phyloP scores from a whole-genome alignment of 192 early-diverging fungal species.

The Coemansia nantahalensis region DNA sequence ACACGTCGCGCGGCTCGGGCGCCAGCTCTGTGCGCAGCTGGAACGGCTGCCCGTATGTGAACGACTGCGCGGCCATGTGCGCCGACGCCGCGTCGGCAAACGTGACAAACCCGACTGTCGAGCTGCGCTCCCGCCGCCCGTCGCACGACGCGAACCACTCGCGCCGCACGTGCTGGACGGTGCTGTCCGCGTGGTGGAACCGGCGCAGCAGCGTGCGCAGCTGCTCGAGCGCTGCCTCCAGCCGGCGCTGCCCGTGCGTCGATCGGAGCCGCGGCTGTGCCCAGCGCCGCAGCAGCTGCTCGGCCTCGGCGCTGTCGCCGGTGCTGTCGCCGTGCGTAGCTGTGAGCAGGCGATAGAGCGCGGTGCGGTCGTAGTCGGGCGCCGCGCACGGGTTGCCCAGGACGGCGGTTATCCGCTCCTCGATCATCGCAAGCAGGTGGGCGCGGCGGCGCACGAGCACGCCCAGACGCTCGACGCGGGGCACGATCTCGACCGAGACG shows the following conservation, averaged over 20 bases:
- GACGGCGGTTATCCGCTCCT: slow-evolving; percentile 53
- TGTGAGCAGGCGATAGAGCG: slow-evolving; percentile 14
- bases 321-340: background rate
- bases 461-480: slow-evolving; percentile 54
- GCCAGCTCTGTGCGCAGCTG: slow-evolving; percentile 45
- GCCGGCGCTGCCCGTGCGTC: slow-evolving; percentile 11
- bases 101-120: slow-evolving; percentile 46
- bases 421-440: slow-evolving; percentile 55
- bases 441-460: slow-evolving; percentile 58
- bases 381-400: slow-evolving; percentile 71
- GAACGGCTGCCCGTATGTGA: slow-evolving; percentile 44
- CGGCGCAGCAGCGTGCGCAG: slow-evolving; percentile 55
- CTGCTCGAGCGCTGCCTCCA: slow-evolving; percentile 34
- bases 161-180: slow-evolving; percentile 40
- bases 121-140: slow-evolving; percentile 33
- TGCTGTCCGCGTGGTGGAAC: slow-evolving; percentile 62
- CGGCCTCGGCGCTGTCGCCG: background rate
- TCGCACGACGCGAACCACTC: slow-evolving; percentile 44
- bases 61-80: slow-evolving; percentile 47
- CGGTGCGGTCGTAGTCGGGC: slow-evolving; percentile 61
- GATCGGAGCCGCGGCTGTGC: slow-evolving; percentile 18
- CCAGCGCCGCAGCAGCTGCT: slow-evolving; percentile 28
- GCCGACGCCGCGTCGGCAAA: slow-evolving; percentile 38
- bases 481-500: slow-evolving; percentile 60
- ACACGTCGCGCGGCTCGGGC: slow-evolving; percentile 47